Evolutionary conservation across 192 early-diverging fungal species (phyloP), one percentile per base, ranked within the genome.

Genomic region (Physocladia obscura): DNA sequence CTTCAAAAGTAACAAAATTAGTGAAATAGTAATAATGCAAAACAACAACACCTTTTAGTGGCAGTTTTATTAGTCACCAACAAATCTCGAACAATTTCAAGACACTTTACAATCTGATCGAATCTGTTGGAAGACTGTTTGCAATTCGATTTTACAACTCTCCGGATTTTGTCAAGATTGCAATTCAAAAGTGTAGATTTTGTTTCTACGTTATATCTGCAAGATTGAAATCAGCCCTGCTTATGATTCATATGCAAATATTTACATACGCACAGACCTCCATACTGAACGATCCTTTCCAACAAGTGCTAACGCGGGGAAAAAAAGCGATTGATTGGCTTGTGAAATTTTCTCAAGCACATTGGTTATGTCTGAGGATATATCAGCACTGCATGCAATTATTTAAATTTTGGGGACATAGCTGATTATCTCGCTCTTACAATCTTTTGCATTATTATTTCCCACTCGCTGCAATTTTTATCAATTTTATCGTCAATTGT

Each of bases 21-120:
- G 11, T 13, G 70, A 37, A 60, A 2, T 2, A 6, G 19, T 58
- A 22, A 29, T 27, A 62, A 50, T 22, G n/a, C n/a, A n/a, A 29
- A 22, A 11, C 2, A 34, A 13, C 52, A 36, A 37, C 44, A 74
- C 72, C 77, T 56, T 51, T 79, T 79, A 5, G 77, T 79, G 27
- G 74, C 77, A 34, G 50, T 58, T 21, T 52, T 60, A 26, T 67
- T 49, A 4, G 19, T 4, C 11, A 44, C 40, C 35, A 79, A 59
- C 13, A 79, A 57, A 4, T 73, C 57, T 19, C 31, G 29, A 17
- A 36, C 48, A 44, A 65, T 49, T 51, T 78, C 65, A 40, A 79
- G 71, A 29, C 24, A 27, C 24, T 59, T 59, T n/a, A 59, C n/a
- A 5, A 36, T 34, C 34, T 35, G 57, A 38, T 59, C 57, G 3